Evolutionary conservation across 148 eudicot species (phyloP).

Genomic region (Rhododendron simsii): DNA sequence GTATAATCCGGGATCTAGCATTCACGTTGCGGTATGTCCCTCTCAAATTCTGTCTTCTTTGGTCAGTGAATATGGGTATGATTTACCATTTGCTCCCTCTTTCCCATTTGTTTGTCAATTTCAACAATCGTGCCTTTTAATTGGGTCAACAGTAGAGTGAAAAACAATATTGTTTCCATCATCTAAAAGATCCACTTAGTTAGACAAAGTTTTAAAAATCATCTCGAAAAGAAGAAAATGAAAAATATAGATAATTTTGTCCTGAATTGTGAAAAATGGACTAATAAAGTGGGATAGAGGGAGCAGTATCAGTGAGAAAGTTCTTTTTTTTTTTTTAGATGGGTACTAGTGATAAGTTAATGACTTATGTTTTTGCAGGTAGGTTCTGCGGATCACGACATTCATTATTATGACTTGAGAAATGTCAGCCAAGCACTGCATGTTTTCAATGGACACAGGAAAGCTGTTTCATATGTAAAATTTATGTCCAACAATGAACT

Average conservation of each 20-base stretch:
- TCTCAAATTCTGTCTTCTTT: neutral
- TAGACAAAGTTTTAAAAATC: neutral
- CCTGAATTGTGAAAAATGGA: no score
- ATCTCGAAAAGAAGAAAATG: neutral
- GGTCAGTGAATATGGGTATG: neutral
- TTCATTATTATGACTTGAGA: conserved; percentile 67
- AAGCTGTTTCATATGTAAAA: conserved; percentile 65
- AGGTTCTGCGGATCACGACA: conserved; percentile 73
- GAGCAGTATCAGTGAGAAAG: no score
- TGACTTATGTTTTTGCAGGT: conserved; percentile 39
- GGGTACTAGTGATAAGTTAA: neutral
- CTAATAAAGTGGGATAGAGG: no score
- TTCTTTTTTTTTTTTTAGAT: neutral
- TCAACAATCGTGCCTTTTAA: neutral
- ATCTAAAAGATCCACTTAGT: neutral
- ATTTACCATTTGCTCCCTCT: neutral
- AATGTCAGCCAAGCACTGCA: conserved; percentile 56
- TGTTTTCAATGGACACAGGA: conserved; percentile 61
- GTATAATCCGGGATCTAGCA: conserved; percentile 74
- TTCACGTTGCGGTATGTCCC: conserved; percentile 55
- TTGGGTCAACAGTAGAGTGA: conserved; percentile 17
- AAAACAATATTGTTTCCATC: conserved; percentile 65
- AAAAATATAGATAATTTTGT: neutral
- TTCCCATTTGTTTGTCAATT: neutral
- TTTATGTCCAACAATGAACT: conserved; percentile 63